A percentile compares a stretch with the other conserved stretches of the same genome.
Conservation (phyloP, 768 basidiomycete species). For the Amanita molliuscula region DNA sequence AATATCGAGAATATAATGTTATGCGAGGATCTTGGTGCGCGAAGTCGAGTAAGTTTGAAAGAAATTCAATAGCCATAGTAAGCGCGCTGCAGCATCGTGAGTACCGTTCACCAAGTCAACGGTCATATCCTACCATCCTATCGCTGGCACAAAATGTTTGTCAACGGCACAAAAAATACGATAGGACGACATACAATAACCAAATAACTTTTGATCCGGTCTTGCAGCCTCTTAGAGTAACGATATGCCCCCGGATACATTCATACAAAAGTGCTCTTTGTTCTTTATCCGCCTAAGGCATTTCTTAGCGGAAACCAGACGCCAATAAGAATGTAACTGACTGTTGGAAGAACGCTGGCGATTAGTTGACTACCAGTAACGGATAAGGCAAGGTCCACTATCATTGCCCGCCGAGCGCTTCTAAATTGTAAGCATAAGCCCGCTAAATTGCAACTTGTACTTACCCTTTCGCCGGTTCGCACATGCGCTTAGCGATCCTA, state of each 20-base stretch:
- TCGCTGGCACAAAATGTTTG: slow-evolving; percentile 17
- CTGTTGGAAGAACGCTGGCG: slow-evolving; percentile 70
- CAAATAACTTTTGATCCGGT: slow-evolving; percentile 89
- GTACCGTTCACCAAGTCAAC: slow-evolving; percentile 4
- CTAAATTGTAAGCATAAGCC: slow-evolving; percentile 1
- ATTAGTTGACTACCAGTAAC: slow-evolving; percentile 81
- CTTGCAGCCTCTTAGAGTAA: slow-evolving; percentile 84
- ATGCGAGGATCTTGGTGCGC: not conserved
- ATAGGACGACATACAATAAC: slow-evolving; percentile 49
- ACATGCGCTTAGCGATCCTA: slow-evolving; percentile 70
- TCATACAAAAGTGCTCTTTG: slow-evolving; percentile 76
- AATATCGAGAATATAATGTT: not conserved
- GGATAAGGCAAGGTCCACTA: slow-evolving; percentile 79
- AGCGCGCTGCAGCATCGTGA: slow-evolving; percentile 23
- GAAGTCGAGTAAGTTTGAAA: not conserved
- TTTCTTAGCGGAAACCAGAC: slow-evolving; percentile 6
- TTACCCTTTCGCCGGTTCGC: slow-evolving; percentile 77
- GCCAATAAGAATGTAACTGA: slow-evolving; percentile 19
- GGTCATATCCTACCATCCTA: slow-evolving; percentile 24
- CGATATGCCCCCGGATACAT: slow-evolving; percentile 80
- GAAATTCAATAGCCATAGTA: slow-evolving; percentile 32
- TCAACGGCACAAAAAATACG: slow-evolving; percentile 1
- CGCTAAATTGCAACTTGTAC: not conserved
- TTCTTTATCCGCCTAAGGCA: slow-evolving; percentile 67
- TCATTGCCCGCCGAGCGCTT: slow-evolving; percentile 64